Evolutionary conservation across 306 rosid genomes (phyloP).

Genomic region (Trifolium subterraneum): DNA sequence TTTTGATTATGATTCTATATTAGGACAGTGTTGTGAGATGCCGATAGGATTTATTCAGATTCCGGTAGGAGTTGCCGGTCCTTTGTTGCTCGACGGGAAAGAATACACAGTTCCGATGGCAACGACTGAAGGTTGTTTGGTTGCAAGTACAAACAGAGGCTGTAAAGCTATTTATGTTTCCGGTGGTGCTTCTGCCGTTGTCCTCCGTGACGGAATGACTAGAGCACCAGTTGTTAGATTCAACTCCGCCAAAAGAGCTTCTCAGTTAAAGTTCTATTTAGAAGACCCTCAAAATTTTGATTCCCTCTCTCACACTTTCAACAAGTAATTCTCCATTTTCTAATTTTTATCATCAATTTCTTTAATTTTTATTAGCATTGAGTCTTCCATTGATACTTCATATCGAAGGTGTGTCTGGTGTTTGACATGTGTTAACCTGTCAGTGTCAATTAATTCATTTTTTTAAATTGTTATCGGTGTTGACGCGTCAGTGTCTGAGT

Average conservation of each 20-base stretch:
- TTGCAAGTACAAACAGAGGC: slow-evolving; percentile 90
- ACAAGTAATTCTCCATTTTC: slow-evolving; percentile 50
- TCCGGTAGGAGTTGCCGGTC: slow-evolving; percentile 95
- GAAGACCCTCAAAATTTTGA: slow-evolving; percentile 74
- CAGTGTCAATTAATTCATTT: no score
- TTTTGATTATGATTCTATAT: slow-evolving; percentile 72
- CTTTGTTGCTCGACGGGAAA: slow-evolving; percentile 68
- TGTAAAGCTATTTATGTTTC: slow-evolving; percentile 80
- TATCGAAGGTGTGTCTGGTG: no score
- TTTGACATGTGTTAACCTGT: no score
- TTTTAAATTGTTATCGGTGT: no score
- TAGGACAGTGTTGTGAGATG: slow-evolving; percentile 98
- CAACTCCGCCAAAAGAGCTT: slow-evolving; percentile 67
- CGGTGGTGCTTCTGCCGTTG: slow-evolving; percentile 73
- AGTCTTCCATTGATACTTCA: no score
- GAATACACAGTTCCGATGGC: slow-evolving; percentile 91
- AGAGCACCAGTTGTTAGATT: slow-evolving; percentile 91
- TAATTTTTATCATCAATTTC: neutral
- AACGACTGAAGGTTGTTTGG: slow-evolving; percentile 86
- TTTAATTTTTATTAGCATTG: no score
- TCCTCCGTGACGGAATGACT: slow-evolving; percentile 83
- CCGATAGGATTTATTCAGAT: slow-evolving; percentile 83
- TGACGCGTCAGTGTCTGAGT: neutral
- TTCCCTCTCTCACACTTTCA: slow-evolving; percentile 65
- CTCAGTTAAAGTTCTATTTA: slow-evolving; percentile 70